Evolutionary conservation across 2,329 filamentous ascomycete genomes (phyloP), one percentile per base, ranked within the genome.

Genomic region (Beauveria scarabaeidicola): DNA sequence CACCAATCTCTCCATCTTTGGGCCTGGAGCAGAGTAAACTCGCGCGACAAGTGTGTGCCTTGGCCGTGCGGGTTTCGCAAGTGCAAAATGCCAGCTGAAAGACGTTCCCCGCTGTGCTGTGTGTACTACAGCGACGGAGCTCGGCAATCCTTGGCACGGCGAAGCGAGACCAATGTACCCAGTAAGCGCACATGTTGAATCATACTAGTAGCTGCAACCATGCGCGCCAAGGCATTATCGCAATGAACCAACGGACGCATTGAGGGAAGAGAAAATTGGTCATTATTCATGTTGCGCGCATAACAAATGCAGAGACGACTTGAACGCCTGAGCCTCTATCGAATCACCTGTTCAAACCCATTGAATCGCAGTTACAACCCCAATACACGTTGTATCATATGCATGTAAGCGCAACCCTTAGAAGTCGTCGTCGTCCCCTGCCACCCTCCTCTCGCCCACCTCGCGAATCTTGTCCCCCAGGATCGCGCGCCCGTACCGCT

Each of bases 381-480:
- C 43, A 17, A 2, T 4, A 23, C 5, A 19, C n/a, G n/a, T 13
- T 38, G 2, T 38, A 41, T 11, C 19, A 44, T 9, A 23, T 41
- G n/a, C 21, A 27, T 29, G n/a, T 21, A 36, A 36, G 13, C 32
- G 32, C 32, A 36, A 36, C 11, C 32, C 32, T 52, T n/a, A 61
- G 21, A 52, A 43, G 21, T 61, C 59, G 63, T 84, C 82, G 19
- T 82, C 86, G 21, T 83, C 83, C 70, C 83, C 85, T 61, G 80
- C 78, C 44, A 86, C 74, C 69, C 85, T 80, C 69, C 78, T 79
- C 77, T 97, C 92, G 1, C 86, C 91, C 67, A 94, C 67, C 70
- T 95, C 90, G 55, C 87, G 81, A 69, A 99, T 97, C 83, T 97
- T 97, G 68, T 93, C 90, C 46, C 88, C 88, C 66, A 99, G 74